Evolutionary conservation across 2,329 filamentous ascomycete genomes (phyloP), one percentile per base, ranked within the genome.

Genomic region (Tolypocladium ovalisporum): DNA sequence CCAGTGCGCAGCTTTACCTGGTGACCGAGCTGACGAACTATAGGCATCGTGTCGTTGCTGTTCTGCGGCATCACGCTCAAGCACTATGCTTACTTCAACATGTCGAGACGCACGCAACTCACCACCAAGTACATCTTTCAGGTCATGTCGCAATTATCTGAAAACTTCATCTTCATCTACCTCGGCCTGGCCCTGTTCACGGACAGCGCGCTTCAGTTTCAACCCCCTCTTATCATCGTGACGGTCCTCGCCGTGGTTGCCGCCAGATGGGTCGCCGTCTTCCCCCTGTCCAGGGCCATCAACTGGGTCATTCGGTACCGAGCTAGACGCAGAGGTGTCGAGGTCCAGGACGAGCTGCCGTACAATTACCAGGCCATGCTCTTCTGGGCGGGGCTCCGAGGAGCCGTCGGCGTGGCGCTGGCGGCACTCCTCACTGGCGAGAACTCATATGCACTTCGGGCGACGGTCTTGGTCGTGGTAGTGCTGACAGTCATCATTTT

Each of bases 151-250:
- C 94, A 99, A 72, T 76, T 99, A 52, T 96, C 93, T 0, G 94
- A 99, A 75, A 99, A 99, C 73, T 99, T 99, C 70, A 99, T 99
- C 73, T 99, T 99, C 76, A 99, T 99, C 71, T 99, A 99, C 68
- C 84, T 99, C 0, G 94, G 94, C 7, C 79, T 99, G 3, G 95
- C 94, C 0, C 80, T 99, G 34, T 97, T 99, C 71, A 97, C 94
- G 3, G 92, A 97, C 66, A 86, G 85, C 55, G 84, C 89, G 54
- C 79, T 97, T 29, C 85, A 90, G 59, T 99, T 95, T 75, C 95
- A 97, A 68, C 94, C 94, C 0, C 84, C 96, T 3, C 90, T 99
- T 67, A 97, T 97, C 66, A 88, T 99, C 57, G 85, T 99, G 63
- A 93, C 93, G 0, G 86, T 96, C 4, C 76, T 93, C 53, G 92